A percentile compares a stretch with the other conserved stretches of the same genome.
These are phyloP conservation scores for Chenopodium formosanum DNA, from an alignment of 148 eudicot species.

Conservation along the genomic window DNA sequence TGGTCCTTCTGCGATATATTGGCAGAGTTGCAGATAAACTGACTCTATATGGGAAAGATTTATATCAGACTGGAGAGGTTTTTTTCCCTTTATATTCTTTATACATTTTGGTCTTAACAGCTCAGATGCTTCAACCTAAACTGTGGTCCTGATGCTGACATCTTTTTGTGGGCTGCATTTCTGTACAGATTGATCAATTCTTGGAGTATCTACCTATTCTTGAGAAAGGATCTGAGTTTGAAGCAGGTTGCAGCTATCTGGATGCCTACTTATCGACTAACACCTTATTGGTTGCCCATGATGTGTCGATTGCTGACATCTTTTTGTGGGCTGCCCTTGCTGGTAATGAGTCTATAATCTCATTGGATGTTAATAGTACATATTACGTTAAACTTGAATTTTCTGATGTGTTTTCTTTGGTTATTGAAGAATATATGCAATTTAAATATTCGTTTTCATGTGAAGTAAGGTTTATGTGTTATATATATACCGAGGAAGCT, in stretches of 20 bases:
- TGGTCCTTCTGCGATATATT: slow-evolving; percentile 59
- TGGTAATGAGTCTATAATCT: slow-evolving; percentile 38
- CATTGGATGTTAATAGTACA: neutral
- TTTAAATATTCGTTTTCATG: neutral
- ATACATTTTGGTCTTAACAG: neutral
- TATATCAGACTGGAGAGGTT: slow-evolving; percentile 60
- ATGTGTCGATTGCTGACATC: slow-evolving; percentile 74
- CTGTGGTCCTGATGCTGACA: neutral
- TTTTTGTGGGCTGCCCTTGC: slow-evolving; percentile 83
- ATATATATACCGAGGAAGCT: neutral
- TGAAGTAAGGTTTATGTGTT: neutral
- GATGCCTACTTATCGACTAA: slow-evolving; percentile 56
- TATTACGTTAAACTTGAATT: neutral
- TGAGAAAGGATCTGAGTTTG: slow-evolving; percentile 75
- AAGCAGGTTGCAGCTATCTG: slow-evolving; percentile 65
- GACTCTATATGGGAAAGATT: slow-evolving; percentile 54
- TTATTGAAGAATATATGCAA: neutral
- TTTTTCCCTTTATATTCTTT: slow-evolving; percentile 17
- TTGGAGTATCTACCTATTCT: slow-evolving; percentile 65
- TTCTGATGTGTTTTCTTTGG: neutral
- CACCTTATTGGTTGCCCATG: slow-evolving; percentile 75
- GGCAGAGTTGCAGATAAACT: slow-evolving; percentile 45
- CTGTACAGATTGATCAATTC: slow-evolving; percentile 73
- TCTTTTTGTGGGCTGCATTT: neutral
- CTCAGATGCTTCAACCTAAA: neutral